Conservation (phyloP, 176 grass and related monocot species). For the Musa schizocarpa region DNA sequence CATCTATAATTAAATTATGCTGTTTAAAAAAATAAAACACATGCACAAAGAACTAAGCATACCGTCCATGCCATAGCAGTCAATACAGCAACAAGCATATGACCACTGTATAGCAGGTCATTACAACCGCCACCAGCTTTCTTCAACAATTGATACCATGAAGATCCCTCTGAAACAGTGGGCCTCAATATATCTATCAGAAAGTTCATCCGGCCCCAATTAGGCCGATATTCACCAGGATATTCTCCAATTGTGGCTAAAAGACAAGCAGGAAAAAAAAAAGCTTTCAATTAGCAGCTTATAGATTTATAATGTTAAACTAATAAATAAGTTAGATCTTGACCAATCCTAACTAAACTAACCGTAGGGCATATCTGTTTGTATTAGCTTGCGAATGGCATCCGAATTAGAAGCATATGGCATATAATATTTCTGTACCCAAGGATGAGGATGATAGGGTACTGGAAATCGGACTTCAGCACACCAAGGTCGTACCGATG, state of each 20-base stretch:
- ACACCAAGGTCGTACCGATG: constrained; percentile 78
- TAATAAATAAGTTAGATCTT: constrained; percentile 8
- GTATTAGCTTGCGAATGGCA: constrained; percentile 60
- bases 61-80: constrained; percentile 99
- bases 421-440: constrained; percentile 77
- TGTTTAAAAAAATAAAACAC: neutral
- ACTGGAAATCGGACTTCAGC: constrained; percentile 52
- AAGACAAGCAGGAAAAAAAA: neutral
- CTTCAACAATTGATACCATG: constrained; percentile 82
- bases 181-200: constrained; percentile 75
- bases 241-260: constrained; percentile 49
- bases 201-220: constrained; percentile 81
- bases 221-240: constrained; percentile 47
- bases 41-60: constrained; percentile 12
- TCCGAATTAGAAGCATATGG: constrained; percentile 71
- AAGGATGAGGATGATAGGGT: constrained; percentile 73
- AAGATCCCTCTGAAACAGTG: constrained; percentile 60
- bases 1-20: neutral
- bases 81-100: constrained; percentile 87
- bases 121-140: constrained; percentile 85
- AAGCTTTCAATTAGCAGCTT: constrained; percentile 4
- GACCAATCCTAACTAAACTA: constrained; percentile 23
- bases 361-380: constrained; percentile 66
- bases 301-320: constrained; percentile 2
- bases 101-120: constrained; percentile 90